Evolutionary conservation across 192 early-diverging fungal genomes (phyloP).

Genomic region (Thoreauomyces humboldtii): DNA sequence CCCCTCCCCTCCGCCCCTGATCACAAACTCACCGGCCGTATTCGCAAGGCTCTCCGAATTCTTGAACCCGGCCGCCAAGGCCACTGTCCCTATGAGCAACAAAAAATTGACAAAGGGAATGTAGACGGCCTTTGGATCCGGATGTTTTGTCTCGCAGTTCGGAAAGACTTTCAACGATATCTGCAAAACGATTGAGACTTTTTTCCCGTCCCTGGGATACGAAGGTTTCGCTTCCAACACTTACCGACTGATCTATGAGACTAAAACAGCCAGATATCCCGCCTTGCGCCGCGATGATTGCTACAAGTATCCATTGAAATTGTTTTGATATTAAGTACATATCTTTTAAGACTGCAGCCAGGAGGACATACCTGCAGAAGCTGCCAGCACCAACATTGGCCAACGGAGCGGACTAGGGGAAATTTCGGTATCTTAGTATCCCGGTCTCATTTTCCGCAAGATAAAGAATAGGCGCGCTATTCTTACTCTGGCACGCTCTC

Average conservation of each 20-base stretch:
- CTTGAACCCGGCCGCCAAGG: conserved; percentile 39
- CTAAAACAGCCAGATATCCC: conserved; percentile 54
- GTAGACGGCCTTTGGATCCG: conserved; percentile 41
- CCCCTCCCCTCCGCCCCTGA: no score
- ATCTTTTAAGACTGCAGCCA: neutral
- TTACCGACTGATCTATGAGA: conserved; percentile 49
- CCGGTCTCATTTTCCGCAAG: neutral
- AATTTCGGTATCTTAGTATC: neutral
- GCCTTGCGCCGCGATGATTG: conserved; percentile 60
- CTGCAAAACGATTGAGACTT: conserved; percentile 11
- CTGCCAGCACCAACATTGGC: conserved; percentile 51
- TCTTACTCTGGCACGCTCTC: conserved; percentile 33
- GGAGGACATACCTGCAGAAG: conserved; percentile 33
- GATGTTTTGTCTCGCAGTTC: conserved; percentile 43
- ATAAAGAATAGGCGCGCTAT: neutral
- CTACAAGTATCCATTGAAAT: neutral
- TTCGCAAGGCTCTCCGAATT: conserved; percentile 35
- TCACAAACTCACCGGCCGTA: conserved; percentile 42
- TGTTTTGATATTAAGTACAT: neutral
- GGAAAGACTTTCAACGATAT: conserved; percentile 53
- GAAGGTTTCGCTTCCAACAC: neutral
- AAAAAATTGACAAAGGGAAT: conserved; percentile 51
- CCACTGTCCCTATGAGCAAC: conserved; percentile 38
- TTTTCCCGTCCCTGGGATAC: neutral
- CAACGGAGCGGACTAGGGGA: conserved; percentile 28